Evolutionary conservation across 192 early-diverging fungal species (phyloP).

Genomic region (Radiomyces spectabilis): DNA sequence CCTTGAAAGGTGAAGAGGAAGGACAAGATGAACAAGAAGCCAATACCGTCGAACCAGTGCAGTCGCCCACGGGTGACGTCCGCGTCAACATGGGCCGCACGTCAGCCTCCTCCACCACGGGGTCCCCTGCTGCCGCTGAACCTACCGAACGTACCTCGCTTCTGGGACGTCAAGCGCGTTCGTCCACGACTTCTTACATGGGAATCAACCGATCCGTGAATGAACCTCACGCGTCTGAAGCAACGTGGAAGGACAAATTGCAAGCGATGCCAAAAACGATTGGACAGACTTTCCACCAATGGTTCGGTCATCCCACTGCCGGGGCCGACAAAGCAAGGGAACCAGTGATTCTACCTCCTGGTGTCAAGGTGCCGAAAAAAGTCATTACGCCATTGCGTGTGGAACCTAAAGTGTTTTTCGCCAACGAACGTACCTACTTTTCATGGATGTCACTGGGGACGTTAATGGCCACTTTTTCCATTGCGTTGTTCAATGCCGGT

Average conservation of each 20-base stretch:
- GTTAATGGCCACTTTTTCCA: slow-evolving; percentile 56
- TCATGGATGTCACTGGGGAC: slow-evolving; percentile 76
- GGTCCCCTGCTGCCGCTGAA: too few species aligned
- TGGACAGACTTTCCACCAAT: neutral
- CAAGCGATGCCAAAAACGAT: neutral
- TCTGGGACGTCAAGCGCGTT: too few species aligned
- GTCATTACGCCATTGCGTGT: slow-evolving; percentile 51
- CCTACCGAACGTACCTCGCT: too few species aligned
- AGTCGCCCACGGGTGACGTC: neutral
- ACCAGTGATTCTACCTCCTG: slow-evolving; percentile 24
- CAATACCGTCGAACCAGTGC: too few species aligned
- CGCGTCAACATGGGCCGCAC: neutral
- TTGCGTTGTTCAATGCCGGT: slow-evolving; percentile 73
- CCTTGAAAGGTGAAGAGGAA: neutral
- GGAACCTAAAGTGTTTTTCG: slow-evolving; percentile 83
- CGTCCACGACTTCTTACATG: too few species aligned
- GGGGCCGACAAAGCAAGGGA: neutral
- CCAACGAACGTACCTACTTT: slow-evolving; percentile 82
- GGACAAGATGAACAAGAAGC: neutral
- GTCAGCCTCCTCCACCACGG: too few species aligned
- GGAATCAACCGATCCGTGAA: too few species aligned
- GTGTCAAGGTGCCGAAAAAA: slow-evolving; percentile 35
- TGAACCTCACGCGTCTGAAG: too few species aligned
- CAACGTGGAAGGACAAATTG: too few species aligned
- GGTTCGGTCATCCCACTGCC: neutral